Evolutionary conservation across 2,329 filamentous ascomycete species (phyloP).

Genomic region (Colletotrichum eremochloae): DNA sequence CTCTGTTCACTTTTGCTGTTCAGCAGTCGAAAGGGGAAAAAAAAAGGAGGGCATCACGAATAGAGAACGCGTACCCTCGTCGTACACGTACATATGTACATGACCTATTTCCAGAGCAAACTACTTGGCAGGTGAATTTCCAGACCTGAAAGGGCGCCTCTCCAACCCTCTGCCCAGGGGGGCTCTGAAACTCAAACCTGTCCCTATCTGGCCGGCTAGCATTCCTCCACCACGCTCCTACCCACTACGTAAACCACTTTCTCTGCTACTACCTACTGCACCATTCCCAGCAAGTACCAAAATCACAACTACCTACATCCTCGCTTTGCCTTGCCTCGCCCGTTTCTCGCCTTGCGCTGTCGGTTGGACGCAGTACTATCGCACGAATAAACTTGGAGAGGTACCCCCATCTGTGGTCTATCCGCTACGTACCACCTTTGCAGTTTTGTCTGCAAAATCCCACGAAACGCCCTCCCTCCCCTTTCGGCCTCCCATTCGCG

Average conservation of each 20-base stretch:
- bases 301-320: not conserved
- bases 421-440: conserved; percentile 33
- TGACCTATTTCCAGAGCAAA: conserved; percentile 1
- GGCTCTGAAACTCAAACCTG: conserved; percentile 41
- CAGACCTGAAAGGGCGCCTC: conserved; percentile 23
- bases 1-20: not conserved
- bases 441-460: conserved; percentile 40
- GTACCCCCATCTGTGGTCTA: conserved; percentile 13
- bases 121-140: conserved; percentile 16
- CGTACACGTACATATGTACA: not conserved
- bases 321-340: conserved; percentile 1
- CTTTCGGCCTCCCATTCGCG: conserved; percentile 31
- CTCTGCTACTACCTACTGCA: conserved; percentile 6
- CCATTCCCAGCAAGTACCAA: conserved; percentile 8
- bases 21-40: not conserved
- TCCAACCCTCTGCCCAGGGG: conserved; percentile 30
- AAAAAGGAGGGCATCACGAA: not conserved
- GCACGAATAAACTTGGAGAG: conserved; percentile 8
- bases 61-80: not conserved
- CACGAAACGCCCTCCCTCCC: conserved; percentile 40
- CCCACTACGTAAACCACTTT: conserved; percentile 28
- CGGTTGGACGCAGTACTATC: not conserved
- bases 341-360: conserved; percentile 2
- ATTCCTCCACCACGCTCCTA: conserved; percentile 26
- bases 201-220: conserved; percentile 39